Evolutionary conservation across 164 flowering plant genomes (phyloP).

Genomic region (Liquidambar formosana): DNA sequence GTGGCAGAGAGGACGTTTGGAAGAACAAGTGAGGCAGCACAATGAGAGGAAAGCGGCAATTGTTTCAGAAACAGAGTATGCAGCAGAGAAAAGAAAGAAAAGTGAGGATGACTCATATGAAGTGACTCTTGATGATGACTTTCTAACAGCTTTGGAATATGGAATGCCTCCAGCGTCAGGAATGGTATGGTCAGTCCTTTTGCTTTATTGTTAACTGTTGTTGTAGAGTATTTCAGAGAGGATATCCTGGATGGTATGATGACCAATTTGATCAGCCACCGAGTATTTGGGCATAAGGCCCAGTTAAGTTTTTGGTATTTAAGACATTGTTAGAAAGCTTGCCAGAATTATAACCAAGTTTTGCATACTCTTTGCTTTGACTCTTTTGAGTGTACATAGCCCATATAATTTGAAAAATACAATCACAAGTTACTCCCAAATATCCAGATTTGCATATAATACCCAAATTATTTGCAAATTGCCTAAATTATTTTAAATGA

Average conservation of each 20-base stretch:
- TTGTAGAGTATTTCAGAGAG: background rate
- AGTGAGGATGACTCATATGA: constrained; percentile 70
- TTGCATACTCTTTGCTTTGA: too few species aligned
- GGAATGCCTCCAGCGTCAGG: constrained; percentile 99
- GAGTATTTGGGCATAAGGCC: background rate
- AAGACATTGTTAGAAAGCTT: too few species aligned
- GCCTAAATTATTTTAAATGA: too few species aligned
- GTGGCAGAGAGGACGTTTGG: constrained; percentile 82
- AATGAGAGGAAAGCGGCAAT: constrained; percentile 55
- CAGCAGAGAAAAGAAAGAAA: constrained; percentile 33
- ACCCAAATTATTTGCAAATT: too few species aligned
- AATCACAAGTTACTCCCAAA: too few species aligned
- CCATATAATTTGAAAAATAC: too few species aligned
- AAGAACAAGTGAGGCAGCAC: constrained; percentile 90
- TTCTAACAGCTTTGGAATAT: constrained; percentile 85
- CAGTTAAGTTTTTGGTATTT: background rate
- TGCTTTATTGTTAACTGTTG: background rate
- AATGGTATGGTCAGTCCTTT: constrained; percentile 63
- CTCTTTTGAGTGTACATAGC: too few species aligned
- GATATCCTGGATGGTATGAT: background rate
- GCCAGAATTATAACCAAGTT: too few species aligned
- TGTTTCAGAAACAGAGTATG: constrained; percentile 22
- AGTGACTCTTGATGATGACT: constrained; percentile 91
- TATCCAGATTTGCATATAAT: too few species aligned
- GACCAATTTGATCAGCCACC: background rate